Conservation (phyloP, 331 rosid genomes). For the Quercus phellos region DNA sequence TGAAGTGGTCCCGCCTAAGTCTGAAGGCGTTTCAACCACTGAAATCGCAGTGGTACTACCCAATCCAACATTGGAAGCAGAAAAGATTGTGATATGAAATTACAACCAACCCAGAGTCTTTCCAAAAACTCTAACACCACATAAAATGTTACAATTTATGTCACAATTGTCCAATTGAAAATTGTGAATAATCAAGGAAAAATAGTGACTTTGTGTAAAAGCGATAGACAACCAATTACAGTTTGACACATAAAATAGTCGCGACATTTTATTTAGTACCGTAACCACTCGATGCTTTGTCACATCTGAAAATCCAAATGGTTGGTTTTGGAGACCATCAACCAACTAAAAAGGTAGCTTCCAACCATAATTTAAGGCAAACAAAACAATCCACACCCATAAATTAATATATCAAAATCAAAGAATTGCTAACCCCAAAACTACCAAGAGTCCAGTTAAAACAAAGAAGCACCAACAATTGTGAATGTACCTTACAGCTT, state of each 20-base stretch:
- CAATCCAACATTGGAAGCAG: neutral
- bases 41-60: neutral
- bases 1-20: neutral
- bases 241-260: fast-evolving
- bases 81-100: neutral
- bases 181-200: no score
- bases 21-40: neutral
- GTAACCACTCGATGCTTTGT: no score
- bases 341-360: neutral
- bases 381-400: neutral
- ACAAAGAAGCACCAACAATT: no score
- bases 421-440: neutral
- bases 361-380: neutral
- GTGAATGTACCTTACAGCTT: no score
- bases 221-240: fast-evolving
- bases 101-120: neutral
- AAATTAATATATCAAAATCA: neutral
- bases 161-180: fast-evolving
- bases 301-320: no score
- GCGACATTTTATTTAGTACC: fast-evolving
- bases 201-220: fast-evolving
- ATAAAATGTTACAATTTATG: fast-evolving
- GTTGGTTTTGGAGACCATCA: neutral
- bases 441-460: no score
- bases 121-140: fast-evolving